Evolutionary conservation across 768 basidiomycete species (phyloP), one percentile per base, ranked within the genome.

Genomic region (Lactifluus pinguis): DNA sequence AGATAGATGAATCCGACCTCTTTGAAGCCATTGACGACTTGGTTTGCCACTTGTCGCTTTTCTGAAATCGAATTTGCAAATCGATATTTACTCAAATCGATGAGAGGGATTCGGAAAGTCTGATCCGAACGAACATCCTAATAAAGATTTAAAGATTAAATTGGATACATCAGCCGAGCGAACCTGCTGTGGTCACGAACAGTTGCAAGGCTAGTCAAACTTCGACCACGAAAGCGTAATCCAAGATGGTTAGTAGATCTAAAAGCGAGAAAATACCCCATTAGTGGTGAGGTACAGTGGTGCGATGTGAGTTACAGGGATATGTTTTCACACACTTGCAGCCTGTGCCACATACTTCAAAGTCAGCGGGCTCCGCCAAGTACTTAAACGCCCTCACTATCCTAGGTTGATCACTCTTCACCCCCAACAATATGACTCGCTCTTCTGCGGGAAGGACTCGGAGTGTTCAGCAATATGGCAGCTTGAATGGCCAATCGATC

Each of bases 1-100:
- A 94, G 74, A 71, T 93, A 93, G 49, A 92, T 77, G 67, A 93
- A 93, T 0, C 90, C 88, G 58, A 84, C 84, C 57, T 86, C 80
- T 67, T 85, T 91, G 76, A 91, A 89, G 0, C 87, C 92, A 42
- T 79, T 78, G 39, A 88, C 88, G 39, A 94, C 79, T 64, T 84
- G 79, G 49, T 80, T 74, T 3, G 92, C 89, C 0, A 83, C 80
- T 6, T 76, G 69, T 60, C 80, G 78, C 73, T 83, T 87, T 67
- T 88, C 84, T 14, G 75, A 72, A 1, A 68, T 53, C 0, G 82
- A 78, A n/a, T 73, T 68, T 1, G 83, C 77, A 21, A 74, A 68
- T 57, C 80, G 77, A 69, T 86, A 91, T 58, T 80, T 83, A 66
- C 81, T 76, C 65, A 94, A 92, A 75, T 92, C 83, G 66, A 93